Base-by-base conservation (phyloP, 495 filamentous ascomycete genomes). In the Pyrenula aspistea region DNA sequence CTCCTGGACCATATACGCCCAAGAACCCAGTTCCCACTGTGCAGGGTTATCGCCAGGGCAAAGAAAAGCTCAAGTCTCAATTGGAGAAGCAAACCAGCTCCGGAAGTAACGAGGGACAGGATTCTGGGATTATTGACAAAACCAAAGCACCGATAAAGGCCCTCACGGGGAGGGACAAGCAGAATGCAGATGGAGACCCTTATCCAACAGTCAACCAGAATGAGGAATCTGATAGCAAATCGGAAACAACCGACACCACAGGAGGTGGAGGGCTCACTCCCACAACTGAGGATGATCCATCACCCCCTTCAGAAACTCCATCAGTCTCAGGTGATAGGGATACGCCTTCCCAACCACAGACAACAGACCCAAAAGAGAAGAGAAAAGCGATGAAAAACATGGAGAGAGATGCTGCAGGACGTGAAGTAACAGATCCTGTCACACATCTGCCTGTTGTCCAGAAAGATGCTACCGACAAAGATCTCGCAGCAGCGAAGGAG, bases 371-470 rank as follows among this genome's bases (percentile, higher is more conserved):
- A 3, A 79, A 73, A 60, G 67, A 82, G 55, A 80, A 79, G 61
- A 70, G 83, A 22, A 84, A 85, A 66, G 65, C 64, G 2, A 78
- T 80, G 75, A 79, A 82, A 63, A 70, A 77, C 36, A 72, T 76
- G 56, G 77, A 81, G 57, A 72, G 79, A 54, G 70, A 77, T 25
- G 72, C 78, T 42, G 74, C 73, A 25, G 78, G 78, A 15, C 73
- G 83, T 12, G 71, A 83, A 61, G 84, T 88, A n/a, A 88, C 83
- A 3, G 84, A 88, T 66, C 84, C 84, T 0, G 78, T 88, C 12
- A 88, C 84, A 0, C 84, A 88, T 65, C 67, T 88, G 1, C 83
- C 83, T 2, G 71, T 86, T 21, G 66, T 65, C 20, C 80, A 86
- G 42, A 83, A 85, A 61, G 84, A 87, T 60, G 80, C 79, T 58